Conservation (phyloP, 768 basidiomycete species). For the Agrocybe pediades region DNA sequence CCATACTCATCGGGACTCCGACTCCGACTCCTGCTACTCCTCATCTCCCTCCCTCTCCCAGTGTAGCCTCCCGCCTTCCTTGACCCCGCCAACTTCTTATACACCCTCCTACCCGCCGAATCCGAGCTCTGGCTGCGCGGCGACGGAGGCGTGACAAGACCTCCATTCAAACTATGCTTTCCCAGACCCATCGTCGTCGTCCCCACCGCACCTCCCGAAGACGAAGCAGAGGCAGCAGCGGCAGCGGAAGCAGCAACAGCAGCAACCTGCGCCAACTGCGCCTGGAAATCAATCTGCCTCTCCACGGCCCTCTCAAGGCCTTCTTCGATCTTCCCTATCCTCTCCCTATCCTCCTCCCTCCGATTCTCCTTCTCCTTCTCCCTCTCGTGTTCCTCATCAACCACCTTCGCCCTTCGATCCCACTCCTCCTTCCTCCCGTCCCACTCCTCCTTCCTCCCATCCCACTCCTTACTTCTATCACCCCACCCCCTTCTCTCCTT, state of each 20-base stretch:
- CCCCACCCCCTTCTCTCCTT: slow-evolving; percentile 64
- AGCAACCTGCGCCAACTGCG: not conserved
- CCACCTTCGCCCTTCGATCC: slow-evolving; percentile 40
- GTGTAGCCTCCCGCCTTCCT: no score
- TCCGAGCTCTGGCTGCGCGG: slow-evolving; percentile 73
- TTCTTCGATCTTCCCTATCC: no score
- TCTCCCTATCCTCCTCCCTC: slow-evolving; percentile 35
- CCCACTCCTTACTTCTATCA: slow-evolving; percentile 80
- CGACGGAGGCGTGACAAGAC: slow-evolving; percentile 75
- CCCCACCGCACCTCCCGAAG: not conserved
- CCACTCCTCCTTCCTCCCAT: slow-evolving; percentile 74
- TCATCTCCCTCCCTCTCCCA: no score
- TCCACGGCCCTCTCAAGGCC: slow-evolving; percentile 6
- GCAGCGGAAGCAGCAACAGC: not conserved
- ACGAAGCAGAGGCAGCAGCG: not conserved
- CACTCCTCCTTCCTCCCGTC: slow-evolving; percentile 49
- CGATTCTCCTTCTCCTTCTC: slow-evolving; percentile 36
- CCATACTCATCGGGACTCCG: no score
- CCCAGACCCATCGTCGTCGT: slow-evolving; percentile 1
- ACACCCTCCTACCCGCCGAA: slow-evolving; percentile 35
- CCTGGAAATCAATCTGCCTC: not conserved
- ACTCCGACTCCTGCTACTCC: no score
- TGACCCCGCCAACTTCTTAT: slow-evolving; percentile 24
- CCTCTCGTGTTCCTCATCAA: slow-evolving; percentile 57
- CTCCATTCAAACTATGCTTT: slow-evolving; percentile 33